Percentiles rank a stretch among this genome's conserved stretches.
These are phyloP conservation scores for Irpex sp. DNA, from an alignment of 1,284 basidiomycete genomes.

Conservation along the genomic window DNA sequence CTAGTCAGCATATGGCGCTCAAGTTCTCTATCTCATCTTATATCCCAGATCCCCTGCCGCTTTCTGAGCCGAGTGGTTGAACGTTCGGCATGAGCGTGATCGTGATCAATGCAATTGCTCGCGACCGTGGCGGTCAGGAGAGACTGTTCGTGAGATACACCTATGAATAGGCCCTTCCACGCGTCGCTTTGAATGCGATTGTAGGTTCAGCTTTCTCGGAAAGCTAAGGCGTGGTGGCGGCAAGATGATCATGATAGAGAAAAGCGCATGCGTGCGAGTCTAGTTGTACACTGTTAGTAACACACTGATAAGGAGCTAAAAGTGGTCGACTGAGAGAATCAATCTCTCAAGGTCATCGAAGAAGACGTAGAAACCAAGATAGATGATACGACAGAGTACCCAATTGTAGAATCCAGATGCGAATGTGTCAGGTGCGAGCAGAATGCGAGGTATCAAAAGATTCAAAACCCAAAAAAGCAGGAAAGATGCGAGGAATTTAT, in stretches of 20 bases:
- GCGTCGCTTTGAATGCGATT: no score
- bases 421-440: not conserved
- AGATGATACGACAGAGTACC: not conserved
- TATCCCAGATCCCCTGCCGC: not conserved
- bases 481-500: not conserved
- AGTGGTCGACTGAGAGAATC: not conserved
- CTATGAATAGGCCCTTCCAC: not conserved
- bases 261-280: not conserved
- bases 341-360: not conserved
- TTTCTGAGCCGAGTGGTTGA: not conserved
- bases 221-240: not conserved
- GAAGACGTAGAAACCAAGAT: not conserved
- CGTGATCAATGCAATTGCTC: no score
- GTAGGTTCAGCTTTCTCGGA: not conserved
- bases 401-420: not conserved
- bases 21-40: not conserved
- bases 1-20: not conserved
- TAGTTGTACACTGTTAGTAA: not conserved
- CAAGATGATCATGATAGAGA: not conserved
- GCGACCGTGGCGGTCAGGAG: no score
- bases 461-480: no score
- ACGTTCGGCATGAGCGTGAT: no score
- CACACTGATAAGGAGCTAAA: not conserved
- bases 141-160: not conserved
- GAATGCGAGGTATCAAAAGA: not conserved